These are phyloP conservation scores for Penicillium sp. DNA, from an alignment of 2,329 filamentous ascomycete genomes.

Conservation along the genomic window DNA sequence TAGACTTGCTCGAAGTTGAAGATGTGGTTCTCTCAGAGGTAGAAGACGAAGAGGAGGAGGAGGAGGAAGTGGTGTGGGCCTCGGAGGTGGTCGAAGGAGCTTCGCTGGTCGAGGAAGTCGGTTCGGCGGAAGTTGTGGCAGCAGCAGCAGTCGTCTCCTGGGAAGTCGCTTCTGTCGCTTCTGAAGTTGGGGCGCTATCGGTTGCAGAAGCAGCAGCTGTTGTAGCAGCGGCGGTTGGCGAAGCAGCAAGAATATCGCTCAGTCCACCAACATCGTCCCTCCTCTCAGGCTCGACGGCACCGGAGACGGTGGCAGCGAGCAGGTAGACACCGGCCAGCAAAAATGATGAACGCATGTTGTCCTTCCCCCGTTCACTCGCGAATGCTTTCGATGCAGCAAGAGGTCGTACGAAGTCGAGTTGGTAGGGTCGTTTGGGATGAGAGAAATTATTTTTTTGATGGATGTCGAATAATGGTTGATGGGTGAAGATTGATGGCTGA, in stretches of 20 bases:
- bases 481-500: too few species aligned
- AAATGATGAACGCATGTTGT: constrained; percentile 11
- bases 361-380: not conserved
- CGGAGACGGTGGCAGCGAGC: constrained; percentile 9
- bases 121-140: constrained; percentile 18
- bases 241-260: constrained; percentile 7
- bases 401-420: not conserved
- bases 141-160: constrained; percentile 14
- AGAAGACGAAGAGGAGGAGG: constrained; percentile 19
- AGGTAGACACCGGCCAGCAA: constrained; percentile 11
- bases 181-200: constrained; percentile 11
- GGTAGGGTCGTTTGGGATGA: not conserved
- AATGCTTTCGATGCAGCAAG: not conserved
- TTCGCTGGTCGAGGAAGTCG: not conserved
- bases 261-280: constrained; percentile 2
- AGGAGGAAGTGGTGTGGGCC: constrained; percentile 16
- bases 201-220: constrained; percentile 7
- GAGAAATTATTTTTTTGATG: not conserved
- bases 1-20: constrained; percentile 8
- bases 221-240: constrained; percentile 15
- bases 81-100: constrained; percentile 14
- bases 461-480: not conserved
- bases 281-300: constrained; percentile 7
- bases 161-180: too few species aligned
- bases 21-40: constrained; percentile 17